phyloP scores from a whole-genome alignment of 768 basidiomycete species.

The Hortiboletus flavorubellus region DNA sequence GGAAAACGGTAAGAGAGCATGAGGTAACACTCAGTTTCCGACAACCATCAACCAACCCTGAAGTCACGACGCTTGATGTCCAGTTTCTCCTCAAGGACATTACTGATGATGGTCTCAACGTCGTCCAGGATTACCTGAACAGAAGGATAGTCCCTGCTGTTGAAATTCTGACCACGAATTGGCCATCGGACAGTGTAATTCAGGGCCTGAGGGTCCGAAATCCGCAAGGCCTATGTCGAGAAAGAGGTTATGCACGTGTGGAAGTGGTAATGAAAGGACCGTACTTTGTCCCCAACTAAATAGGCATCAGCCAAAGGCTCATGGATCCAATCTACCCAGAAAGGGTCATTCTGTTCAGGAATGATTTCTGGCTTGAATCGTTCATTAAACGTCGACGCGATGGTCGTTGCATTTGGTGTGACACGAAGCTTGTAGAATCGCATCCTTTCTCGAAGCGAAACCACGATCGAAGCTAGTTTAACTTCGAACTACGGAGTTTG shows the following conservation, averaged over 20 bases:
- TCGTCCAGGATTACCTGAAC: conserved; percentile 72
- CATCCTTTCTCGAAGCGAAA: conserved; percentile 79
- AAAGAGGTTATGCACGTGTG: conserved; percentile 5
- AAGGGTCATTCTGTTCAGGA: conserved; percentile 79
- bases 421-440: conserved; percentile 80
- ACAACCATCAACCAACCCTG: conserved; percentile 45
- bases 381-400: conserved; percentile 77
- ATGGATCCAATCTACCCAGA: conserved; percentile 81
- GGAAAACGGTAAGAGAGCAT: not conserved
- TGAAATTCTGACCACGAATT: conserved; percentile 77
- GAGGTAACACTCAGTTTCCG: not conserved
- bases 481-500: conserved; percentile 56
- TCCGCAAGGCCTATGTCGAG: conserved; percentile 57
- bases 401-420: conserved; percentile 64
- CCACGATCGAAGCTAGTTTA: conserved; percentile 67
- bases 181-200: conserved; percentile 83
- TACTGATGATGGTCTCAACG: conserved; percentile 63
- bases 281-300: conserved; percentile 70
- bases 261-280: not conserved
- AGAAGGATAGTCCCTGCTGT: conserved; percentile 73
- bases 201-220: conserved; percentile 64
- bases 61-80: conserved; percentile 51
- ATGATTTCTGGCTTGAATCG: conserved; percentile 86
- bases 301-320: conserved; percentile 41
- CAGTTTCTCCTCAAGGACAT: conserved; percentile 58